Evolutionary conservation across 2,329 filamentous ascomycete genomes (phyloP).

Genomic region (Cryphonectria carpinicola): DNA sequence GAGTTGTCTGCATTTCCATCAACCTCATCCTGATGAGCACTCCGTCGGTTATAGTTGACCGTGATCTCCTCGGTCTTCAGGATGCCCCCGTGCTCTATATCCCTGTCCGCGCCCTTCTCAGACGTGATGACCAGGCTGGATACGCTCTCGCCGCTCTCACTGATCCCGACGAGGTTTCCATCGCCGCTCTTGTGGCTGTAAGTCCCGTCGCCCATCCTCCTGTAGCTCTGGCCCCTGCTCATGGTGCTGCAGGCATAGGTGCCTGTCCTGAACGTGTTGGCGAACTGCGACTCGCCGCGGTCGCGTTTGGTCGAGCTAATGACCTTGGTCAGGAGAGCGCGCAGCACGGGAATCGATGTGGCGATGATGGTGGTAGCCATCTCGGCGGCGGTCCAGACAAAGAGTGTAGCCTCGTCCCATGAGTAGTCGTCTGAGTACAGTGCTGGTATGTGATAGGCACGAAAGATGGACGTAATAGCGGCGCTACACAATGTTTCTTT

Average conservation of each 20-base stretch:
- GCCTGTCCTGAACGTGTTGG: conserved; percentile 18
- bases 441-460: conserved; percentile 4
- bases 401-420: conserved; percentile 13
- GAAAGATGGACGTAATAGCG: conserved; percentile 6
- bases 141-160: conserved; percentile 13
- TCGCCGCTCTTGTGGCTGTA: background rate
- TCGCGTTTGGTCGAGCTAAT: conserved; percentile 14
- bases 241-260: conserved; percentile 16
- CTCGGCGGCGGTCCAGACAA: conserved; percentile 32
- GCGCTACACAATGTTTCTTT: background rate
- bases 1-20: background rate
- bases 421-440: background rate
- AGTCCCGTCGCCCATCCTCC: background rate
- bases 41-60: background rate
- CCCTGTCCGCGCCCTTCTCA: background rate
- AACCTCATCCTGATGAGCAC: background rate
- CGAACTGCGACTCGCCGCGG: background rate
- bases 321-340: conserved; percentile 29
- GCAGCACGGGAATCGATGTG: conserved; percentile 34
- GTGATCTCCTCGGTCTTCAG: conserved; percentile 8
- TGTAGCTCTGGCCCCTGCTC: conserved; percentile 8
- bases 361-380: conserved; percentile 32
- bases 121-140: conserved; percentile 2
- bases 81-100: conserved; percentile 3
- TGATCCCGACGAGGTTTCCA: conserved; percentile 9